Conservation (phyloP, 352 stramenopile genomes). For the Globisporangium canariense region DNA sequence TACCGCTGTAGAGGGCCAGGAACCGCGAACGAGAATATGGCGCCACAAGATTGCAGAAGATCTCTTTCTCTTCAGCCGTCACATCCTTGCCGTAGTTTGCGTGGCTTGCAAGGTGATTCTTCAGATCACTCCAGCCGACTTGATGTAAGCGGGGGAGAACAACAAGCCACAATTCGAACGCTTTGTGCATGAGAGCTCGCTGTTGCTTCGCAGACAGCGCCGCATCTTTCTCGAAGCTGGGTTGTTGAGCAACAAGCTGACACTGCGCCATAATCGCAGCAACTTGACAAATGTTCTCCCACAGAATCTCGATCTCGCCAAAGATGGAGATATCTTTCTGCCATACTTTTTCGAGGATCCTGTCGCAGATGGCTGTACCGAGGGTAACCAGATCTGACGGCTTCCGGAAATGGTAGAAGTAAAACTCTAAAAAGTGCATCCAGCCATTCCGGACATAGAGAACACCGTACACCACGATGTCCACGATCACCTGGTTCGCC, state of each 20-base stretch:
- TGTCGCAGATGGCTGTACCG: slow-evolving; percentile 38
- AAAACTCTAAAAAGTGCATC: slow-evolving; percentile 80
- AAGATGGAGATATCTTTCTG: slow-evolving; percentile 19
- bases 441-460: slow-evolving; percentile 74
- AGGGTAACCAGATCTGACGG: slow-evolving; percentile 45
- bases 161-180: slow-evolving; percentile 63
- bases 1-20: slow-evolving; percentile 38
- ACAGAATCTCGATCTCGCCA: slow-evolving; percentile 40
- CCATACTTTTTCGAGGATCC: slow-evolving; percentile 29
- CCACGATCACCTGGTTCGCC: slow-evolving; percentile 55
- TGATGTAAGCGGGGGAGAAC: slow-evolving; percentile 46
- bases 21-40: slow-evolving; percentile 29
- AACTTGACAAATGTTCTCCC: slow-evolving; percentile 81
- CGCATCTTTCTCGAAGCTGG: slow-evolving; percentile 19
- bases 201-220: slow-evolving; percentile 37
- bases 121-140: slow-evolving; percentile 61
- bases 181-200: slow-evolving; percentile 37
- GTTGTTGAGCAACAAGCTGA: slow-evolving; percentile 24
- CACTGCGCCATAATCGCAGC: slow-evolving; percentile 52
- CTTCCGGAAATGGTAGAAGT: slow-evolving; percentile 50
- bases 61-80: slow-evolving; percentile 47
- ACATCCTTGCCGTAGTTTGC: slow-evolving; percentile 42
- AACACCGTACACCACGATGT: slow-evolving; percentile 70
- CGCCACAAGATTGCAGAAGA: slow-evolving; percentile 59
- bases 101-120: slow-evolving; percentile 44